These are phyloP conservation scores for Umbilicus rupestris DNA, from an alignment of 164 flowering plant species.

Conservation along the genomic window DNA sequence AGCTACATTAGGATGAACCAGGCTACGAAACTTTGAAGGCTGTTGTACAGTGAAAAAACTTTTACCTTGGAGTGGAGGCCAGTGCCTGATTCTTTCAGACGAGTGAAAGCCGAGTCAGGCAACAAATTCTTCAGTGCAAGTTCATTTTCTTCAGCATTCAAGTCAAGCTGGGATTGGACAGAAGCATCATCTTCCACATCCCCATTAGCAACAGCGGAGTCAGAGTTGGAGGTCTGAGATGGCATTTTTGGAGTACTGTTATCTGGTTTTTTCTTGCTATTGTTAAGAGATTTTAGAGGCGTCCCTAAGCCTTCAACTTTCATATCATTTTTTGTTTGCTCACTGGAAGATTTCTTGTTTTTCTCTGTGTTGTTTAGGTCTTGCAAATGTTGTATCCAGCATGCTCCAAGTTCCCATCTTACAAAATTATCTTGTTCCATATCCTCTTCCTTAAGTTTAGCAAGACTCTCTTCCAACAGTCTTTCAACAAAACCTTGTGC, in stretches of 20 bases:
- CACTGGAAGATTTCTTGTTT: conserved; percentile 64
- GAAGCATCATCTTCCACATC: conserved; percentile 33
- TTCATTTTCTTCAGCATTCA: conserved; percentile 41
- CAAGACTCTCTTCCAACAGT: conserved; percentile 66
- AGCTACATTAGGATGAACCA: neutral
- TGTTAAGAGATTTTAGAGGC: conserved; percentile 67
- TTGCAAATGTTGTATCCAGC: conserved; percentile 98
- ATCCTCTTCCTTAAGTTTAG: conserved; percentile 63
- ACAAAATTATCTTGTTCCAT: conserved; percentile 31
- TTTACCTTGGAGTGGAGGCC: conserved; percentile 86
- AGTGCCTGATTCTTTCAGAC: conserved; percentile 81
- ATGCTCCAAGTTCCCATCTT: conserved; percentile 99
- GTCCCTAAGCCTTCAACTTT: conserved; percentile 94
- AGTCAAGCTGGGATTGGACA: conserved; percentile 30
- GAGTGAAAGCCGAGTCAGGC: conserved; percentile 65
- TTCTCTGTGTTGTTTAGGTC: conserved; percentile 85
- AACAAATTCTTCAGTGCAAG: conserved; percentile 42
- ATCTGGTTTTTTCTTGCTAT: conserved; percentile 47
- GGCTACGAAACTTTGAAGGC: neutral
- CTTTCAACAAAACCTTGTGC: conserved; percentile 52
- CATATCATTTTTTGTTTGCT: conserved; percentile 61
- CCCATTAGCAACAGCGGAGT: conserved; percentile 19
- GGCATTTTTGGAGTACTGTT: conserved; percentile 22
- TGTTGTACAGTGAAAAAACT: neutral
- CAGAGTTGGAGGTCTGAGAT: conserved; percentile 26